Base-by-base conservation (phyloP, 2,329 filamentous ascomycete species). In the Decorospora gaudefroyi region DNA sequence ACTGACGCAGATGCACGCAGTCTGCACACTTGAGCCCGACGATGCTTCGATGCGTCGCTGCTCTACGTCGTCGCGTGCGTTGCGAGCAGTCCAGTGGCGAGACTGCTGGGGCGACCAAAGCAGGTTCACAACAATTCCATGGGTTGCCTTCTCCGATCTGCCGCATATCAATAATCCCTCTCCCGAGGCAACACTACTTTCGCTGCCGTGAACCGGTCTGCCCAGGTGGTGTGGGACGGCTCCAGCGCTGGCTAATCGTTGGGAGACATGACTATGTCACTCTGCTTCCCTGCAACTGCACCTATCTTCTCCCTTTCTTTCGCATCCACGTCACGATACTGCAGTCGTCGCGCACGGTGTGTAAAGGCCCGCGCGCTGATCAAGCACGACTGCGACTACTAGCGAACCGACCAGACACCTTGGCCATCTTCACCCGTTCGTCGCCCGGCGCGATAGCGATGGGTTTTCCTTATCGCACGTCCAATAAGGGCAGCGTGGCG, bases 351-450 rank as follows among this genome's bases (percentile, higher is more conserved):
- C 27, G 37, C 42, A 35, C 31, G 30, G 26, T 39, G 9, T n/a
- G 26, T 23, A 34, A 44, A 39, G 47, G 42, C 49, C 55, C 51
- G 52, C 46, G 52, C 46, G 62, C 39, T 61, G 62, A 64, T 67
- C 63, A 65, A 62, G 58, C n/a, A n/a, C n/a, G n/a, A n/a, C n/a
- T n/a, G n/a, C 57, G 50, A 49, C 57, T 49, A 48, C 52, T 49
- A 54, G 49, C 42, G 47, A 51, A 47, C 53, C 49, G 41, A 42
- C 45, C 53, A 46, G 57, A 52, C 49, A 54, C 51, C 35, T 32
- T 37, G 53, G 51, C 49, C 53, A 51, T 40, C 52, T 51, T 43
- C 34, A 41, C 47, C 42, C 43, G 48, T 44, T 43, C 25, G 32
- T 46, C 48, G 51, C 47, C 55, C 44, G 51, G 46, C 49, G 46